These are phyloP conservation scores for Globomyces pollinis-pini DNA, from an alignment of 192 early-diverging fungal genomes.

Conservation along the genomic window DNA sequence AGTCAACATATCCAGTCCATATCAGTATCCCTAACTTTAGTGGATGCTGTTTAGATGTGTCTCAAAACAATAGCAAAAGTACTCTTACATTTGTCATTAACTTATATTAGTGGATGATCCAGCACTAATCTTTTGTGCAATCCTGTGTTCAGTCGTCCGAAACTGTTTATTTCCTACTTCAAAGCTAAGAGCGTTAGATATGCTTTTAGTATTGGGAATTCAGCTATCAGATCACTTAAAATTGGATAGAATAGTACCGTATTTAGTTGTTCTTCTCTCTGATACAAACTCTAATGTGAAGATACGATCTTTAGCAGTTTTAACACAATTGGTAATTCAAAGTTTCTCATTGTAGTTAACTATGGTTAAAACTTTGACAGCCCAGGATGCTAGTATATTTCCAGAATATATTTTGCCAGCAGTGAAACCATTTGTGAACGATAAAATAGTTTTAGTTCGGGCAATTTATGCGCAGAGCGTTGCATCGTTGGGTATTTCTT, in stretches of 20 bases:
- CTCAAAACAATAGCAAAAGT: neutral
- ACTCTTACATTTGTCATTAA: neutral
- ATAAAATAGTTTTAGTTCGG: conserved; percentile 69
- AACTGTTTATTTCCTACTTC: conserved; percentile 66
- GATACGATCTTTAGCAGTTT: conserved; percentile 51
- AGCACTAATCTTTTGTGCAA: conserved; percentile 58
- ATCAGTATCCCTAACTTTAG: conserved; percentile 26
- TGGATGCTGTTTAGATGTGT: conserved; percentile 4
- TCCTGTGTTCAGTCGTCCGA: conserved; percentile 61
- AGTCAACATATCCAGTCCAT: too few species aligned
- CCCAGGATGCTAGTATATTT: conserved; percentile 79
- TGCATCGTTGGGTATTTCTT: conserved; percentile 38
- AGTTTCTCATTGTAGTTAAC: neutral
- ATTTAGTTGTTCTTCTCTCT: conserved; percentile 54
- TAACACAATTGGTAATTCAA: conserved; percentile 63
- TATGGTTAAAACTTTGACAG: conserved; percentile 66
- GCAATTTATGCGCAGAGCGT: conserved; percentile 78
- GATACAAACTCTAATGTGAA: conserved; percentile 60
- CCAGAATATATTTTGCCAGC: conserved; percentile 83
- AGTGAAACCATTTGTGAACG: conserved; percentile 59
- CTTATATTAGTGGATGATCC: conserved; percentile 42
- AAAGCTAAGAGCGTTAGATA: conserved; percentile 64
- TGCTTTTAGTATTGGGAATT: conserved; percentile 57
- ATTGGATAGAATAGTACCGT: conserved; percentile 71
- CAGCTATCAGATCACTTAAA: conserved; percentile 64